Percentiles rank a stretch among this genome's conserved stretches.
These are phyloP conservation scores for Paramarasmius palmivorus DNA, from an alignment of 1,284 basidiomycete species.

Conservation along the genomic window DNA sequence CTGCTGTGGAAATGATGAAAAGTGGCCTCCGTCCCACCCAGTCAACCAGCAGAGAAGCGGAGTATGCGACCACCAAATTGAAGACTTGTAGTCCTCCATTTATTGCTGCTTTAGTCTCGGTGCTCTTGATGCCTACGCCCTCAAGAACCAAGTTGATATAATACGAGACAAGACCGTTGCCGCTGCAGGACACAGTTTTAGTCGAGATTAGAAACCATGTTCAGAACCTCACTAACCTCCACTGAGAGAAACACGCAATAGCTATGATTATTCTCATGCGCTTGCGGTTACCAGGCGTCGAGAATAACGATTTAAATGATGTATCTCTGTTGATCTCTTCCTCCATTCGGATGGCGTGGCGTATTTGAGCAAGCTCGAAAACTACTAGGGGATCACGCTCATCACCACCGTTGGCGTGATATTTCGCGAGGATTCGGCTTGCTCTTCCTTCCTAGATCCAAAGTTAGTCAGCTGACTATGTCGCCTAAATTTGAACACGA, in stretches of 20 bases:
- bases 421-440: slow-evolving; percentile 55
- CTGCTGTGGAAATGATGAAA: slow-evolving; percentile 63
- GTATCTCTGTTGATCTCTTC: slow-evolving; percentile 48
- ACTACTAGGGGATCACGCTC: slow-evolving; percentile 55
- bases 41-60: slow-evolving; percentile 60
- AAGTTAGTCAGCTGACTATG: background rate
- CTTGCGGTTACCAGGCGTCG: slow-evolving; percentile 59
- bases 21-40: slow-evolving; percentile 60
- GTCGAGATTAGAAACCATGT: background rate
- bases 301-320: slow-evolving; percentile 50
- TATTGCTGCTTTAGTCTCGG: slow-evolving; percentile 57
- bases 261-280: slow-evolving; percentile 59
- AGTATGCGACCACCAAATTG: slow-evolving; percentile 53
- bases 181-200: slow-evolving; percentile 34
- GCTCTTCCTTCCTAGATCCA: slow-evolving; percentile 50
- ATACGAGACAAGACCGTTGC: slow-evolving; percentile 67
- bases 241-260: slow-evolving; percentile 64
- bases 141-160: slow-evolving; percentile 68
- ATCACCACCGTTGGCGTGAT: slow-evolving; percentile 57
- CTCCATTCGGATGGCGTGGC: slow-evolving; percentile 61
- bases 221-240: slow-evolving; percentile 46
- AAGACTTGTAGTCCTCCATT: slow-evolving; percentile 66
- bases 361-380: slow-evolving; percentile 63
- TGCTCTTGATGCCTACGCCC: slow-evolving; percentile 53
- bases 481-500: slow-evolving; percentile 26